Evolutionary conservation across 2,329 filamentous ascomycete genomes (phyloP).

Genomic region (Trichophaea hybrida): DNA sequence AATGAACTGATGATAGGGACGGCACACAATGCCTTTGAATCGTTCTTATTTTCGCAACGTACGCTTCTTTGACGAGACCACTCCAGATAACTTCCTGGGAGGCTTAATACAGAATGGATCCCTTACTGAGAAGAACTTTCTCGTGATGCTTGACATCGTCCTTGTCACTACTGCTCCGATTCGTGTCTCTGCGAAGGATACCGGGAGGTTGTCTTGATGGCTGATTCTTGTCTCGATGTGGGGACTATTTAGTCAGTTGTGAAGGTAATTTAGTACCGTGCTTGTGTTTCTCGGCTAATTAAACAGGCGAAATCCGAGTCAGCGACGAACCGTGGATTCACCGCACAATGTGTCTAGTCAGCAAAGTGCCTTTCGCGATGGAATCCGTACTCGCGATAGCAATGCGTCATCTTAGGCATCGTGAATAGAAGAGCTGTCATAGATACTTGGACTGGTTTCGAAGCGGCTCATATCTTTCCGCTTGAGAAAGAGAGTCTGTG

Average conservation of each 20-base stretch:
- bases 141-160: conserved; percentile 14
- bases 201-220: conserved; percentile 1
- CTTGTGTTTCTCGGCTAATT: background rate
- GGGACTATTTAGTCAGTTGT: too few species aligned
- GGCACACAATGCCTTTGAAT: background rate
- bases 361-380: conserved; percentile 8
- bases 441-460: conserved; percentile 5
- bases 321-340: conserved; percentile 13
- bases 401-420: conserved; percentile 10
- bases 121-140: conserved; percentile 17
- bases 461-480: background rate
- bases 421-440: conserved; percentile 4
- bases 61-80: conserved; percentile 15
- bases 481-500: conserved; percentile 7
- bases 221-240: too few species aligned
- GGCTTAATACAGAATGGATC: conserved; percentile 12
- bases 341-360: conserved; percentile 9
- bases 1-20: too few species aligned
- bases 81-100: conserved; percentile 9
- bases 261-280: background rate
- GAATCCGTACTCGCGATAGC: conserved; percentile 6
- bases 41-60: conserved; percentile 17
- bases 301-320: conserved; percentile 11
- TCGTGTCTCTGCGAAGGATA: conserved; percentile 10
- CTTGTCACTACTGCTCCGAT: background rate